Evolutionary conservation across 73 alveolate species (phyloP), one percentile per base, ranked within the genome.

Genomic region (Paramecium caudatum): DNA sequence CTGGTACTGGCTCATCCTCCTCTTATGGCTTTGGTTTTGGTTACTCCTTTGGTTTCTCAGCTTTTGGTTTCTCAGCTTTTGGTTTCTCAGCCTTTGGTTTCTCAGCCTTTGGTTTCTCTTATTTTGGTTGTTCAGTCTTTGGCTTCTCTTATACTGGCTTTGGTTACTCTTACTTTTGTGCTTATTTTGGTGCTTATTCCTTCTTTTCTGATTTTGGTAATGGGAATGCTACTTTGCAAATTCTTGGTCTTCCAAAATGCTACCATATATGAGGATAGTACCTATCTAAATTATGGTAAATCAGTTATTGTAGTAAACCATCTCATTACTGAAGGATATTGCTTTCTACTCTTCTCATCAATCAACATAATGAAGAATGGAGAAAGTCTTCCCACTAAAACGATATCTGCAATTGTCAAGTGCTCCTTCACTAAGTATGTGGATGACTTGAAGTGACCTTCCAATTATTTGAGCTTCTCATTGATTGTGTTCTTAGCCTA

Each of bases 341-440:
- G 88, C 93, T 95, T 95, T 91, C 99, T 95, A 82, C 61, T 63
- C 45, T 88, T 92, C 17, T 92, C 96, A 74, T 95, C 97, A 16
- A 96, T 65, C 25, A 90, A 62, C 19, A 90, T 63, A 80, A 92
- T 91, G 93, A 96, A 86, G 34, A 96, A 94, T 33, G 91, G 82
- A 78, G 90, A 81, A 39, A 97, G 65, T 70, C 91, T 69, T 30
- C 93, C 83, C 47, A 94, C 95, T 13, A 95, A 88, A 19, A 81
- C 82, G 23, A 97, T 91, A 88, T 97, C 99, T 82, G 99, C 99
- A 45, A 97, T 85, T 41, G 99, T 93, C 92, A 97, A 61, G 63
- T 68, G 47, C 32, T 95, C 94, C 16, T 99, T 98, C 23, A 94
- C 97, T 16, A 97, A 27, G 94, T 65, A 96, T 86, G 93, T 91